Base-by-base conservation (phyloP, 1,139 yeast genomes). In the Spencermartinsiella ligniputridi region DNA sequence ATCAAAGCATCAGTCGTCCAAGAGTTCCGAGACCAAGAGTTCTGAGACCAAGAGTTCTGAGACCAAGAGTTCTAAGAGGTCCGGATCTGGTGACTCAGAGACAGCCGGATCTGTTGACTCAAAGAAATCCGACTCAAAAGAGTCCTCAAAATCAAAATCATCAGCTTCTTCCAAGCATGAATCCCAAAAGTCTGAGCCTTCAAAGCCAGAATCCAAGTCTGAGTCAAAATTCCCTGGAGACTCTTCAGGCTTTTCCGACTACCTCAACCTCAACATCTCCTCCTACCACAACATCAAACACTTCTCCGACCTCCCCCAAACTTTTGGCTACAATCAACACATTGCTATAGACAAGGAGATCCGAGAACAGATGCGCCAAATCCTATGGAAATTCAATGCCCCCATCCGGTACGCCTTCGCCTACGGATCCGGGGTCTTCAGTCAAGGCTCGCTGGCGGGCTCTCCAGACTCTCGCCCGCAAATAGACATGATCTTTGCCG, bases 351-450 rank as follows among this genome's bases (percentile, higher is more conserved):
- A 72, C 39, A 61, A 66, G 24, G 73, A 70, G 16, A 59, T 74
- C 50, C 66, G 76, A 35, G 66, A 64, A n/a, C 71, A 74, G 15
- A 67, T 86, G 36, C 65, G 72, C 18, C 64, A 71, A 1, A 72
- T 85, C 3, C 61, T 82, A 18, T 64, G 76, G 61, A 68, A 74
- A 36, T 86, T 87, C 61, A 67, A 76, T 40, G 83, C 89, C 1
- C 89, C 92, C 0, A 76, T 86, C 18, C 69, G 78, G 45, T 83
- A 75, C 54, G 83, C 92, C 1, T 83, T 90, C 63, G 99, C 97
- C 0, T 94, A 94, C 63, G 99, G 99, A 1, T 85, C 95, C 6
- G 97, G 96, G 3, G 96, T 94, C 0, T 85, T 94, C 55, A 75
- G 81, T 24, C 98, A 94, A 62, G 89, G 89, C 3, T 47, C 50